Evolutionary conservation across 2,329 filamentous ascomycete species (phyloP).

Genomic region (Colletotrichum siamense): DNA sequence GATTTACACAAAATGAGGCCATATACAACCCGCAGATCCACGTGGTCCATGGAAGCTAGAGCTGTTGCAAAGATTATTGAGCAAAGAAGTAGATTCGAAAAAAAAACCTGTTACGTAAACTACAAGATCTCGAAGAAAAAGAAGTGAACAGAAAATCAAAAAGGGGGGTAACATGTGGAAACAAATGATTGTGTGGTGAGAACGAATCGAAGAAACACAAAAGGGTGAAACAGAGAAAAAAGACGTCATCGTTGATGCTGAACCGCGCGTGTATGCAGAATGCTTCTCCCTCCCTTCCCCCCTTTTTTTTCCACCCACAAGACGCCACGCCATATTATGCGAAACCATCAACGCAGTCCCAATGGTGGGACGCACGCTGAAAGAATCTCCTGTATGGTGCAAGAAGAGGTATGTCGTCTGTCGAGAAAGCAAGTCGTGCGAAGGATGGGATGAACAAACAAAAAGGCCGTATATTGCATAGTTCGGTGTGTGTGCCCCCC

Average conservation of each 20-base stretch:
- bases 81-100: background rate
- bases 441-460: background rate
- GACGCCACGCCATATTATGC: slow-evolving; percentile 1
- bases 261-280: slow-evolving; percentile 11
- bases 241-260: slow-evolving; percentile 8
- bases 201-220: background rate
- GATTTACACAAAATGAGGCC: background rate
- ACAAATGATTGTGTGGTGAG: background rate
- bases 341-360: background rate
- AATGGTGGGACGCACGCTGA: background rate
- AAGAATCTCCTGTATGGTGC: background rate
- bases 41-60: background rate
- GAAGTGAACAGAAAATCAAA: background rate
- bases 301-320: background rate
- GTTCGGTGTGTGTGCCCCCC: background rate
- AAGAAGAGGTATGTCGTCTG: background rate
- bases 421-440: background rate
- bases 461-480: slow-evolving; percentile 14
- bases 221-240: background rate
- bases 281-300: background rate
- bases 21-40: background rate
- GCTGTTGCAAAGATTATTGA: background rate
- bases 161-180: background rate
- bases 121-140: background rate
- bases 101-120: background rate